A percentile compares a stretch with the other conserved stretches of the same genome.
These are phyloP conservation scores for Chlamydomonas urium DNA, from an alignment of 139 green algal genomes.

Conservation along the genomic window DNA sequence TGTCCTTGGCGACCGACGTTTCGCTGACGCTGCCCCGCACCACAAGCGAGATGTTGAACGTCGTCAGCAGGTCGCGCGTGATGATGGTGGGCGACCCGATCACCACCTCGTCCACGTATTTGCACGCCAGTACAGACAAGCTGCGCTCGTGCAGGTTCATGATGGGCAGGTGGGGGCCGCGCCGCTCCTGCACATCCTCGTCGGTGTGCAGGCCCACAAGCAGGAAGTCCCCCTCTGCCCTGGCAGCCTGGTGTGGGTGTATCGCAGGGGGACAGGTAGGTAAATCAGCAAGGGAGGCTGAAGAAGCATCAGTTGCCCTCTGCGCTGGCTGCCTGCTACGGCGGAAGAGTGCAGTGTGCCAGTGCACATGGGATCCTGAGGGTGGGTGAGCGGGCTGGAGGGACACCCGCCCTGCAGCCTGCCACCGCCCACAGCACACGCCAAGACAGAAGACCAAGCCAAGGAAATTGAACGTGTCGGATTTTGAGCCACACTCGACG, in stretches of 20 bases:
- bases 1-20: slow-evolving; percentile 26
- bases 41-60: slow-evolving; percentile 94
- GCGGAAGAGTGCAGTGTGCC: too few relatives aligned
- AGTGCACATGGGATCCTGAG: too few relatives aligned
- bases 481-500: too few relatives aligned
- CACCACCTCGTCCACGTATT: slow-evolving; percentile 93
- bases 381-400: too few relatives aligned
- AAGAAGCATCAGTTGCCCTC: too few relatives aligned
- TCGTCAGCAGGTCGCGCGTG: slow-evolving; percentile 85
- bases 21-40: slow-evolving; percentile 76
- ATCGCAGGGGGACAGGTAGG: not conserved
- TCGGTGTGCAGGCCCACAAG: slow-evolving; percentile 95
- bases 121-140: slow-evolving; percentile 92
- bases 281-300: slow-evolving; percentile 5
- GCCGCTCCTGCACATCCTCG: slow-evolving; percentile 76
- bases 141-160: slow-evolving; percentile 96
- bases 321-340: too few relatives aligned
- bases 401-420: too few relatives aligned
- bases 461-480: too few relatives aligned
- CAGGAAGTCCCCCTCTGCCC: slow-evolving; percentile 88
- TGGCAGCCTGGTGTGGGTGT: slow-evolving; percentile 42
- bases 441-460: too few relatives aligned
- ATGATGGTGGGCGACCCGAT: slow-evolving; percentile 53
- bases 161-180: slow-evolving; percentile 89
- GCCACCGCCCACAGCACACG: too few relatives aligned